Evolutionary conservation across 2,329 filamentous ascomycete species (phyloP).

Genomic region (Pseudogymnoascus sp.): DNA sequence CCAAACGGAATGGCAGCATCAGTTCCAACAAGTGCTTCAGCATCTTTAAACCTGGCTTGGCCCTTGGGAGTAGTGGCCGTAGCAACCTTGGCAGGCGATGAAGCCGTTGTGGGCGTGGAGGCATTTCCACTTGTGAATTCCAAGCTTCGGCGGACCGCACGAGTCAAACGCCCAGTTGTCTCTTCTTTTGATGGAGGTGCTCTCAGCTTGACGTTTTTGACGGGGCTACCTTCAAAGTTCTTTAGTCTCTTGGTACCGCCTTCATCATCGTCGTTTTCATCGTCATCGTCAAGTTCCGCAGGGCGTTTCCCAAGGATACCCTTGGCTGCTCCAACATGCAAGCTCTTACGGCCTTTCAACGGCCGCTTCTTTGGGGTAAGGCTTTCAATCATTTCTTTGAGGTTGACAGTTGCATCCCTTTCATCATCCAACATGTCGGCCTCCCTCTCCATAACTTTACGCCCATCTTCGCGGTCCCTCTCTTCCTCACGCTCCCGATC

Average conservation of each 20-base stretch:
- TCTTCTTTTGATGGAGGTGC: constrained; percentile 61
- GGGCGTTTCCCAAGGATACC: constrained; percentile 69
- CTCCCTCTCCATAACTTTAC: constrained; percentile 46
- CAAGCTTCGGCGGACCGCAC: constrained; percentile 40
- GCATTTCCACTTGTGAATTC: constrained; percentile 31
- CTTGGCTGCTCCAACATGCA: constrained; percentile 65
- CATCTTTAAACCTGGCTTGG: constrained; percentile 46
- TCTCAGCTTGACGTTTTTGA: constrained; percentile 64
- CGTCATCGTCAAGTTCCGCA: constrained; percentile 55
- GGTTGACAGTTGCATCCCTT: constrained; percentile 54
- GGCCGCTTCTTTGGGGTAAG: constrained; percentile 66
- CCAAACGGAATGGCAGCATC: constrained; percentile 36
- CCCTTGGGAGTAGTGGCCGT: constrained; percentile 46
- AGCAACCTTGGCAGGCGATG: constrained; percentile 39
- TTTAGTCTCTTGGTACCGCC: constrained; percentile 62
- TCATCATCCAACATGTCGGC: constrained; percentile 42
- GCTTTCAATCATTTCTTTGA: constrained; percentile 70
- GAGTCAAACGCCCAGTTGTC: constrained; percentile 49
- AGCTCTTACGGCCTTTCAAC: constrained; percentile 61
- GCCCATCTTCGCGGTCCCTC: constrained; percentile 50
- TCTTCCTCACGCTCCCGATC: constrained; percentile 54
- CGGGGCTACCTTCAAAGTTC: constrained; percentile 63
- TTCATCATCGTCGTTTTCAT: constrained; percentile 50
- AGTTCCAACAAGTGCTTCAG: constrained; percentile 29
- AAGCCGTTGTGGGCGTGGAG: constrained; percentile 34